Conservation (phyloP, 305 asterid species). For the Fraxinus baroniana region DNA sequence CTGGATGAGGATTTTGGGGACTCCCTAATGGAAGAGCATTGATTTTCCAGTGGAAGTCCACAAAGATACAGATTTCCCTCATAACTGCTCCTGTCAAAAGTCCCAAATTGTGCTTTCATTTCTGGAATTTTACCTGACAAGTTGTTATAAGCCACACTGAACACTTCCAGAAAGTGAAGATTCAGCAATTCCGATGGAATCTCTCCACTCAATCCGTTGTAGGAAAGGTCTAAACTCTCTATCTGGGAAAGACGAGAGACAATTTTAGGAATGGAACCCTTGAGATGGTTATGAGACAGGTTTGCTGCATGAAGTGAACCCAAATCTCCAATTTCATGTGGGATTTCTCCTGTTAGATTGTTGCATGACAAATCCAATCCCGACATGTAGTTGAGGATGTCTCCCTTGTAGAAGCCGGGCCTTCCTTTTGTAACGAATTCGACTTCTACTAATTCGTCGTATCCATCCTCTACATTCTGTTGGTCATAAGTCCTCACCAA, state of each 20-base stretch:
- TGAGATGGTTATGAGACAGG: conserved; percentile 8
- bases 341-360: conserved; percentile 10
- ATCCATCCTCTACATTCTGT: not conserved
- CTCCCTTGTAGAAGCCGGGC: not conserved
- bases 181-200: not conserved
- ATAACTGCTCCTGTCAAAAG: conserved; percentile 13
- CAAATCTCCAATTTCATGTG: conserved; percentile 1
- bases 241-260: not conserved
- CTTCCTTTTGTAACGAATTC: not conserved
- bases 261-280: not conserved
- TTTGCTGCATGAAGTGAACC: not conserved
- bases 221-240: conserved; percentile 14
- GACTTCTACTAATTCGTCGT: not conserved
- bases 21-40: not conserved
- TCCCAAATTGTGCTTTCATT: conserved; percentile 14
- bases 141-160: conserved; percentile 18
- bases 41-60: not conserved
- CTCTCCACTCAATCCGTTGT: not conserved
- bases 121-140: conserved; percentile 8
- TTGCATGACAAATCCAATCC: conserved; percentile 11
- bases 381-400: conserved; percentile 7
- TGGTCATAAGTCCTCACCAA: not conserved
- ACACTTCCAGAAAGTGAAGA: not conserved
- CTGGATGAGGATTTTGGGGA: not conserved
- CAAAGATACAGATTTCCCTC: conserved; percentile 17